Percentiles rank a stretch among this genome's conserved stretches.
These are phyloP conservation scores for Globisporangium iwayamae DNA, from an alignment of 352 stramenopile genomes.

Conservation along the genomic window DNA sequence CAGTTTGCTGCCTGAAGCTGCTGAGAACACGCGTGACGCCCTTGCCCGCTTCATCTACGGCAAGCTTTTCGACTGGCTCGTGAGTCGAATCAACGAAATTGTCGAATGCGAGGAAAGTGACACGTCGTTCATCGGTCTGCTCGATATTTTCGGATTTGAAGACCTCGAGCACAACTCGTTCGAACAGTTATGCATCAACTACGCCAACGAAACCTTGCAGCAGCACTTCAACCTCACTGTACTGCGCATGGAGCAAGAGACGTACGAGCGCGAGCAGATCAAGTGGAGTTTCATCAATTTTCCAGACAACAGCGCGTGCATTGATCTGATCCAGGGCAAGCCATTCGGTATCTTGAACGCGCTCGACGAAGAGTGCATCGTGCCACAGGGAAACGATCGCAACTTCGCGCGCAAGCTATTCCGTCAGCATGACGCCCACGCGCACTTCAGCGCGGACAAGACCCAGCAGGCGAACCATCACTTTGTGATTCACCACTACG, in stretches of 20 bases:
- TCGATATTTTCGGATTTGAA: slow-evolving; percentile 90
- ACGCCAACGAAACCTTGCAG: slow-evolving; percentile 92
- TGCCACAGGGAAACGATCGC: slow-evolving; percentile 82
- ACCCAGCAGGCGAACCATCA: slow-evolving; percentile 77
- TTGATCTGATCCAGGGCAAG: slow-evolving; percentile 87
- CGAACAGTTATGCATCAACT: slow-evolving; percentile 95
- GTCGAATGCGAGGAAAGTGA: slow-evolving; percentile 55
- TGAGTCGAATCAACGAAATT: slow-evolving; percentile 84
- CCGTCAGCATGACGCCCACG: slow-evolving; percentile 59
- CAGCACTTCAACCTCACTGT: slow-evolving; percentile 91
- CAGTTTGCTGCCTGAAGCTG: slow-evolving; percentile 54
- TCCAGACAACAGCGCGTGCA: slow-evolving; percentile 86
- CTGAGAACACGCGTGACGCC: slow-evolving; percentile 90
- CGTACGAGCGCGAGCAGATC: slow-evolving; percentile 87
- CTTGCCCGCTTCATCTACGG: slow-evolving; percentile 95
- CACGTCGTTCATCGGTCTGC: slow-evolving; percentile 65
- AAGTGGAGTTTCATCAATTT: slow-evolving; percentile 90
- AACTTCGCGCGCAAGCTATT: slow-evolving; percentile 87
- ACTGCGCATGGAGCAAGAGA: slow-evolving; percentile 83
- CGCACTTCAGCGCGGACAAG: slow-evolving; percentile 74
- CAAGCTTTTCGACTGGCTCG: slow-evolving; percentile 92
- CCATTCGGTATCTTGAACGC: slow-evolving; percentile 80
- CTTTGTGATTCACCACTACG: slow-evolving; percentile 91
- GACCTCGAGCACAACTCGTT: slow-evolving; percentile 91
- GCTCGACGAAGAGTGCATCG: slow-evolving; percentile 89